A percentile compares a stretch with the other conserved stretches of the same genome.
Evolutionary conservation across 2,329 filamentous ascomycete genomes (phyloP).

Genomic region (Blumeriella jaapii): DNA sequence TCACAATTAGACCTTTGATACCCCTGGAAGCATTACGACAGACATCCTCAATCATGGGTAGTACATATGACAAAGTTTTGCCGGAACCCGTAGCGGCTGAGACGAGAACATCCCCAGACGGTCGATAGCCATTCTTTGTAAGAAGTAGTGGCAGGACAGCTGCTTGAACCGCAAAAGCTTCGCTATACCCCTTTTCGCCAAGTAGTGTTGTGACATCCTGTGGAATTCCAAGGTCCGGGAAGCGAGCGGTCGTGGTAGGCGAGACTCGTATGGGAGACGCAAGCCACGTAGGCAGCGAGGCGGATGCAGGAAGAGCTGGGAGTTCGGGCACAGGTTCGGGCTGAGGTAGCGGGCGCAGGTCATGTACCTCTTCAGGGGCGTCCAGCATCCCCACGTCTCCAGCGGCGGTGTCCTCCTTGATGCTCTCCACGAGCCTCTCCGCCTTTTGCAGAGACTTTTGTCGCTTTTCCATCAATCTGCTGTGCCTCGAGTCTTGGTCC

Average conservation of each 20-base stretch:
- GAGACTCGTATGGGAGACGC: slow-evolving; percentile 61
- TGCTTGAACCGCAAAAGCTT: slow-evolving; percentile 71
- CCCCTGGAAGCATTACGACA: slow-evolving; percentile 51
- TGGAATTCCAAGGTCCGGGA: slow-evolving; percentile 52
- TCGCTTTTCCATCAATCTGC: slow-evolving; percentile 42
- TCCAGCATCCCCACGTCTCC: slow-evolving; percentile 24
- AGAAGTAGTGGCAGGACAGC: slow-evolving; percentile 71
- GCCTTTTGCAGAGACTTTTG: slow-evolving; percentile 44
- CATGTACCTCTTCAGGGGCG: slow-evolving; percentile 43
- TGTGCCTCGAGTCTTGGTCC: slow-evolving; percentile 23
- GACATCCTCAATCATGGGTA: slow-evolving; percentile 73
- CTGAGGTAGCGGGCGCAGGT: slow-evolving; percentile 72
- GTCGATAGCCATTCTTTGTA: slow-evolving; percentile 42
- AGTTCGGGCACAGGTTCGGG: slow-evolving; percentile 50
- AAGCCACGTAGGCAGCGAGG: slow-evolving; percentile 73
- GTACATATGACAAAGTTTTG: slow-evolving; percentile 83
- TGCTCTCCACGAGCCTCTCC: too few species aligned
- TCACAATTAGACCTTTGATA: slow-evolving; percentile 69
- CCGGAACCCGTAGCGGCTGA: slow-evolving; percentile 92
- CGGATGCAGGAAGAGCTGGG: slow-evolving; percentile 53
- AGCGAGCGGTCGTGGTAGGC: slow-evolving; percentile 46
- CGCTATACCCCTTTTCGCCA: slow-evolving; percentile 53
- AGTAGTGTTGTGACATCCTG: slow-evolving; percentile 50
- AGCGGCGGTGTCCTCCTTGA: slow-evolving; percentile 18
- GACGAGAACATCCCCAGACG: slow-evolving; percentile 71